Evolutionary conservation across 208 protist species (phyloP), one percentile per base, ranked within the genome.

Genomic region (Wallacemonas collosoma): DNA sequence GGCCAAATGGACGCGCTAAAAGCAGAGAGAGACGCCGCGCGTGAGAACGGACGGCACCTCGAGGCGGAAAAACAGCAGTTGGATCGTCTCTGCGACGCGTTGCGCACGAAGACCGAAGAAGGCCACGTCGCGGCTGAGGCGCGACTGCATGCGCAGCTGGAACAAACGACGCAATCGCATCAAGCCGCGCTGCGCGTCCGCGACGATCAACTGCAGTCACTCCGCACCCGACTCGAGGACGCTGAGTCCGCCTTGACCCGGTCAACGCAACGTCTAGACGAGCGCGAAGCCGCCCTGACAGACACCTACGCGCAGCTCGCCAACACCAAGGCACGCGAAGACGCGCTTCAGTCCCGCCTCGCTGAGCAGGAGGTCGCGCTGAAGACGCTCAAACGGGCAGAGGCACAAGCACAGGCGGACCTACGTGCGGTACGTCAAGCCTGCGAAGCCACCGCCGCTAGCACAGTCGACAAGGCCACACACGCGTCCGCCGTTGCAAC

Each of bases 1-100:
- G 40, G 5, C 12, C 4, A 45, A 41, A 12, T n/a, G n/a, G 60
- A 45, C 12, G 14, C 36, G 12, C 14, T 5, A 0, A 0, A 35
- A 11, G 40, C 3, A 6, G 55, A 63, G 12, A 57, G 57, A 2
- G 71, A 43, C 17, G 40, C 40, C 14, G 63, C 73, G 2, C 54
- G 68, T 43, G 41, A 15, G 7, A 43, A 70, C 36, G 44, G 55
- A 4, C 55, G 47, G 26, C 68, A 72, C 47, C 54, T 57, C 4
- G 48, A 17, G 26, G 68, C 71, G 64, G 54, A 65, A 44, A 65
- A 71, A 38, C 6, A 70, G 43, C n/a, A 57, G 14, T 68, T 78
- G 45, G 47, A 53, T 2, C 38, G 67, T n/a, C 50, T 78, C 47
- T 77, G 72, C 17, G 72, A 67, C 12, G 56, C 60, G 39, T 63